Percentiles rank a stretch among this genome's conserved stretches.
These are phyloP conservation scores for Cutaneotrichosporon daszewskae DNA, from an alignment of 1,284 basidiomycete genomes.

Conservation along the genomic window DNA sequence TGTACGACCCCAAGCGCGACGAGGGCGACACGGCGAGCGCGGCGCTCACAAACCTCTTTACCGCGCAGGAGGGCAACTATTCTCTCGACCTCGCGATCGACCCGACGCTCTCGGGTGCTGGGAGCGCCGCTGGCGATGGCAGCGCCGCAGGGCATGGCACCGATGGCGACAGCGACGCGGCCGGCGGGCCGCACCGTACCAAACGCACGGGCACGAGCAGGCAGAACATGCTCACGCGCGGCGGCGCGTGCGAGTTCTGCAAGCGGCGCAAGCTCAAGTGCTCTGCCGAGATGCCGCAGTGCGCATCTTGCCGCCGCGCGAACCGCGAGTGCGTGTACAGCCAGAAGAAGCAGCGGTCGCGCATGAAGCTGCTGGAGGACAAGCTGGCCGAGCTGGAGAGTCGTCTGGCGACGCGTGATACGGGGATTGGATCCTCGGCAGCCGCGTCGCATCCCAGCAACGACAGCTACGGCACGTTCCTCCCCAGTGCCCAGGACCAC, in stretches of 20 bases:
- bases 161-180: not conserved
- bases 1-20: not conserved
- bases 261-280: conserved; percentile 47
- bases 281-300: conserved; percentile 40
- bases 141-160: too few relatives aligned
- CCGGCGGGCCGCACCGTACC: not conserved
- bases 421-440: too few relatives aligned
- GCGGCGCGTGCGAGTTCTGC: conserved; percentile 47
- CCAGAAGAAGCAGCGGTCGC: conserved; percentile 43
- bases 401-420: too few relatives aligned
- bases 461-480: not conserved
- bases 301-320: conserved; percentile 34
- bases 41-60: conserved; percentile 14
- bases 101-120: not conserved
- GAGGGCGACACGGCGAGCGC: conserved; percentile 8
- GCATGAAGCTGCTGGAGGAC: conserved; percentile 42
- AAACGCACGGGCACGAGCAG: conserved; percentile 40
- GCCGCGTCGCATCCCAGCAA: too few relatives aligned
- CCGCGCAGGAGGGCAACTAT: conserved; percentile 5
- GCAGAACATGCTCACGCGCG: conserved; percentile 42
- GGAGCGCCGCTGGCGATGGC: not conserved
- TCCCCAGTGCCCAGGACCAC: not conserved
- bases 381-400: conserved; percentile 40
- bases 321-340: conserved; percentile 41
- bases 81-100: conserved; percentile 10